These are phyloP conservation scores for Tulasnella sp. DNA, from an alignment of 768 basidiomycete species.

Conservation along the genomic window DNA sequence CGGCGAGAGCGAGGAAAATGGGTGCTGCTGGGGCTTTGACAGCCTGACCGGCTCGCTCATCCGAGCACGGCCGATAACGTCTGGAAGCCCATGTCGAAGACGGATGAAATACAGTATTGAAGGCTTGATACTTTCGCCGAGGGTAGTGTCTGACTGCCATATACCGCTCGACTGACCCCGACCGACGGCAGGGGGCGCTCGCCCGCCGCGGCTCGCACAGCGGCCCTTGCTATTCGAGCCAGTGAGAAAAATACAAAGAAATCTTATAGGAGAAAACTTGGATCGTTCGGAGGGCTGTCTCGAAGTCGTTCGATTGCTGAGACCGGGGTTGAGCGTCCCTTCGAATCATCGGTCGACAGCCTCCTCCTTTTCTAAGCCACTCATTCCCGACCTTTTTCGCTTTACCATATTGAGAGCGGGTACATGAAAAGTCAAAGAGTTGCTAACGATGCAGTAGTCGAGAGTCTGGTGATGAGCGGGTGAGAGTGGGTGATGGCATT, in stretches of 20 bases:
- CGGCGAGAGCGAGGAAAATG: slow-evolving; percentile 15
- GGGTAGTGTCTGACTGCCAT: neutral
- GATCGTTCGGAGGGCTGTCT: neutral
- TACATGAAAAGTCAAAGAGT: neutral
- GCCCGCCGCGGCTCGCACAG: neutral
- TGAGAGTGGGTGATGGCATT: neutral
- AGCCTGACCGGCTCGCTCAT: neutral
- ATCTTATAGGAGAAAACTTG: neutral
- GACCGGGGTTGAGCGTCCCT: neutral
- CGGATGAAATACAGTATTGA: neutral
- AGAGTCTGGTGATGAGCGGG: neutral
- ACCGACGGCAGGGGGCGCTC: neutral
- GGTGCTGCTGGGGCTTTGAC: slow-evolving; percentile 16
- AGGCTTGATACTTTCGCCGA: neutral
- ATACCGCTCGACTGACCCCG: neutral
- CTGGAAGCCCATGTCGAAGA: neutral
- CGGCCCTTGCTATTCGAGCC: neutral
- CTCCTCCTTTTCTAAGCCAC: neutral
- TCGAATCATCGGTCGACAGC: neutral
- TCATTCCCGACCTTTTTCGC: neutral
- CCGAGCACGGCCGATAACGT: neutral
- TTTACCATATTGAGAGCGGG: neutral
- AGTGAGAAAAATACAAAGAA: neutral
- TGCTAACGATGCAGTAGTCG: neutral
- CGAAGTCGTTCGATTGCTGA: neutral